Evolutionary conservation across 352 stramenopile genomes (phyloP), one percentile per base, ranked within the genome.

Genomic region (Pythium biforme): DNA sequence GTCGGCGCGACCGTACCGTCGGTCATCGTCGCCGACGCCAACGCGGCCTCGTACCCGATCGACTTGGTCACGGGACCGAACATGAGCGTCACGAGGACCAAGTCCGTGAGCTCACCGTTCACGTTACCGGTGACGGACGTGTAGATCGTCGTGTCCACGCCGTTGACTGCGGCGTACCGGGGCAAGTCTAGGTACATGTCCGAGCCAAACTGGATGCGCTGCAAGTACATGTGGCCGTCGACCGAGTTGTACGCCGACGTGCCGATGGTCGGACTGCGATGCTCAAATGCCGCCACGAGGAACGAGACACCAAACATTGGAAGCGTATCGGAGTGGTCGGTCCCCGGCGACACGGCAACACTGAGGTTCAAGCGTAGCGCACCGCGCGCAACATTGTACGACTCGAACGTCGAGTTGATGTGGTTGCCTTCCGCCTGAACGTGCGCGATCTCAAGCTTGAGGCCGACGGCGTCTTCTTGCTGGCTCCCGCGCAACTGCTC

Each of bases 161-260:
- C n/a, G 27, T 64, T 43, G 9, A 57, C 39, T 15, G 23, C 52
- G 3, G 33, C 48, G n/a, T 58, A 64, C 47, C 3, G 25, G 0
- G 56, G 56, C 31, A 63, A 4, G 22, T 63, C 56, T 2, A 63
- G 23, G 23, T 40, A 63, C 56, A 63, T 56, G 22, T 39, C 22
- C 9, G 20, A 22, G 20, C 33, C 46, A 14, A 63, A 26, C 4
- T 40, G 9, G 4, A 64, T 25, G 34, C 57, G 57, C 31, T 45
- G 22, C 10, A 64, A 34, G 20, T 64, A 58, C 57, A 64, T 64
- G 40, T 53, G 20, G 29, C 37, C 48, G 12, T 50, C 9, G 4
- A 52, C 33, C 2, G 7, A 39, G 10, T 17, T 23, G n/a, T n/a
- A n/a, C n/a, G n/a, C n/a, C n/a, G n/a, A n/a, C 15, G 33, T 31